phyloP scores from a whole-genome alignment of 1,284 basidiomycete genomes.

The Irpex lacteus region DNA sequence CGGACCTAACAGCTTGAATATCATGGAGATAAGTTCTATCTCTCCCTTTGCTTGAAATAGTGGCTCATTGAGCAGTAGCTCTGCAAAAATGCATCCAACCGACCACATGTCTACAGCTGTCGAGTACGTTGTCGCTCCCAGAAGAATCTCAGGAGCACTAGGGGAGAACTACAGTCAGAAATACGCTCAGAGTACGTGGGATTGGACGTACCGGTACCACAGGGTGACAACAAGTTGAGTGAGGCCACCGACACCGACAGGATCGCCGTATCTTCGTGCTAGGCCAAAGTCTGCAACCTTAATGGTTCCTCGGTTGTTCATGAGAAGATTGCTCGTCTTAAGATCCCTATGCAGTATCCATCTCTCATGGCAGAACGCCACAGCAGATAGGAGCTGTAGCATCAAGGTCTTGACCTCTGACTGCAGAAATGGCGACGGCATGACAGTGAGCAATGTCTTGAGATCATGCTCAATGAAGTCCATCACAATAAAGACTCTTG shows the following conservation, averaged over 20 bases:
- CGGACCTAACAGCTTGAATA: constrained; percentile 90
- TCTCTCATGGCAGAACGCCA: constrained; percentile 88
- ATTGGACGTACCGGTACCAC: constrained; percentile 87
- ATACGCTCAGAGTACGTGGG: not conserved
- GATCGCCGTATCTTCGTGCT: constrained; percentile 93
- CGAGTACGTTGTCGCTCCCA: constrained; percentile 91
- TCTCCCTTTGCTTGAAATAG: constrained; percentile 96
- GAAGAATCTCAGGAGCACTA: constrained; percentile 93
- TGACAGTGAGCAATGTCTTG: constrained; percentile 89
- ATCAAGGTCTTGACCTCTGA: constrained; percentile 98
- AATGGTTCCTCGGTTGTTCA: constrained; percentile 98
- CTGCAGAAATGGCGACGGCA: constrained; percentile 94
- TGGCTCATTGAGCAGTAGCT: constrained; percentile 91
- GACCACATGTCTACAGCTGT: constrained; percentile 99
- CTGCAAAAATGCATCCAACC: constrained; percentile 99
- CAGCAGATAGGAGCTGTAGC: constrained; percentile 91
- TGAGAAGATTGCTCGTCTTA: constrained; percentile 96
- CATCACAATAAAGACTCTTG: constrained; percentile 97
- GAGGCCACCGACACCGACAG: constrained; percentile 88
- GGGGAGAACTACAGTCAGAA: not conserved
- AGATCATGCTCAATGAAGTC: constrained; percentile 99
- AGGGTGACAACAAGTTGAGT: constrained; percentile 97
- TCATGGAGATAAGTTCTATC: constrained; percentile 89
- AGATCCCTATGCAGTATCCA: constrained; percentile 99
- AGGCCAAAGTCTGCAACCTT: constrained; percentile 99